phyloP scores from a whole-genome alignment of 768 basidiomycete species.

The Baorangia bicolor region DNA sequence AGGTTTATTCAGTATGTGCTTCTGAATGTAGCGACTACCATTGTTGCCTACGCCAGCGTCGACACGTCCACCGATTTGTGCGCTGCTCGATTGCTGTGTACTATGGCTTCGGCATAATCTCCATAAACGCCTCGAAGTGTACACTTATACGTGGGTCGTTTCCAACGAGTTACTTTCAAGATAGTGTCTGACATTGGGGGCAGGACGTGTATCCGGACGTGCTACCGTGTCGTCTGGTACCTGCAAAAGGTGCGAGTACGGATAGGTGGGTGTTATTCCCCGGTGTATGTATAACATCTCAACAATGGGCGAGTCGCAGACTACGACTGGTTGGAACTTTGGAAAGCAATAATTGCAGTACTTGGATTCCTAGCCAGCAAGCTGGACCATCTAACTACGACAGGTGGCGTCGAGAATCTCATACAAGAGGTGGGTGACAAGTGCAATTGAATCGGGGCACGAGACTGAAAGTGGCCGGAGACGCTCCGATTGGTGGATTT shows the following conservation, averaged over 20 bases:
- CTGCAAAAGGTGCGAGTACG: conserved; percentile 52
- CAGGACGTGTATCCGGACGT: conserved; percentile 56
- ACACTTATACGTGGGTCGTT: conserved; percentile 51
- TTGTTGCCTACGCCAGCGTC: conserved; percentile 41
- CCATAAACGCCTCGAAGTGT: conserved; percentile 57
- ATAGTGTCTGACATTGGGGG: conserved; percentile 1
- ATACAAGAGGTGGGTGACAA: conserved; percentile 47
- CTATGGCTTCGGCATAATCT: conserved; percentile 72
- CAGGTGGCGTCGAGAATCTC: conserved; percentile 52
- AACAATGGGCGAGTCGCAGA: conserved; percentile 36
- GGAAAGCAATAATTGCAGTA: conserved; percentile 55
- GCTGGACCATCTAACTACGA: conserved; percentile 50
- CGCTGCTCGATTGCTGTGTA: conserved; percentile 65
- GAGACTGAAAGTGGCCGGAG: conserved; percentile 30
- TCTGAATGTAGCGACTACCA: conserved; percentile 46
- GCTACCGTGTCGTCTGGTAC: conserved; percentile 56
- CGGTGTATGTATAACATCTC: not conserved
- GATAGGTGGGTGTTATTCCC: conserved; percentile 43
- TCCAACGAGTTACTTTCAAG: not conserved
- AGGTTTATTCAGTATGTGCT: not conserved
- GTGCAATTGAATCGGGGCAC: not conserved
- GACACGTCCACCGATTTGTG: conserved; percentile 50
- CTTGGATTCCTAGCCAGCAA: conserved; percentile 57
- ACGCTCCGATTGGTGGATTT: conserved; percentile 54
- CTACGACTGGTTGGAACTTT: conserved; percentile 66